Base-by-base conservation (phyloP, 2,329 filamentous ascomycete genomes). In the Dactylellina parvicollis region DNA sequence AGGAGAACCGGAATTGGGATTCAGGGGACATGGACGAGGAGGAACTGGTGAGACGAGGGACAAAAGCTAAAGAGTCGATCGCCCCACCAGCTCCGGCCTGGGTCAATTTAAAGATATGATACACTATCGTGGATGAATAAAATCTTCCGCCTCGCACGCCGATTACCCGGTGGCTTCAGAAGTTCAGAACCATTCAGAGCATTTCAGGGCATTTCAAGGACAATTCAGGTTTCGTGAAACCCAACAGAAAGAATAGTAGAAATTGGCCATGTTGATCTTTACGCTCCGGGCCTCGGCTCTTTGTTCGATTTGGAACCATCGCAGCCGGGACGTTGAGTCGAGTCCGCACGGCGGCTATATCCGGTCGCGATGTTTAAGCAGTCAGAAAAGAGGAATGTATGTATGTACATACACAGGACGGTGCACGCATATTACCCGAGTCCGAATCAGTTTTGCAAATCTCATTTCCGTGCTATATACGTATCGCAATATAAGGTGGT, bases 51-150 rank as follows among this genome's bases (percentile, higher is more conserved):
- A 10, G 44, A 32, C 49, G 28, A 18, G 9, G 22, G 49, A 18
- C 28, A 54, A 22, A 28, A 26, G 34, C 50, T 26, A 24, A n/a
- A n/a, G n/a, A n/a, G n/a, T n/a, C n/a, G n/a, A n/a, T n/a, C 36
- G 49, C 30, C 22, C 3, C 28, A 52, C 32, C 10, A 3, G 36
- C 36, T 36, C 47, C 60, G 40, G 57, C 57, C 57, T 62, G 57
- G 42, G 49, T 47, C 38, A 47, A 65, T 65, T 56, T 65, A 40
- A 65, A 34, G n/a, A n/a, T n/a, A 36, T 49, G 40, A 28, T n/a
- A n/a, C n/a, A n/a, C n/a, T n/a, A n/a, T n/a, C n/a, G 38, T 30
- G 38, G 26, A 49, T 60, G 40, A 26, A 28, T 3, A 9, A 38
- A 4, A n/a, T 38, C 34, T 38, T 14, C 12, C 16, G 12, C 16